Base-by-base conservation (phyloP, 257 asterid species). In the Leptodermis oblonga region DNA sequence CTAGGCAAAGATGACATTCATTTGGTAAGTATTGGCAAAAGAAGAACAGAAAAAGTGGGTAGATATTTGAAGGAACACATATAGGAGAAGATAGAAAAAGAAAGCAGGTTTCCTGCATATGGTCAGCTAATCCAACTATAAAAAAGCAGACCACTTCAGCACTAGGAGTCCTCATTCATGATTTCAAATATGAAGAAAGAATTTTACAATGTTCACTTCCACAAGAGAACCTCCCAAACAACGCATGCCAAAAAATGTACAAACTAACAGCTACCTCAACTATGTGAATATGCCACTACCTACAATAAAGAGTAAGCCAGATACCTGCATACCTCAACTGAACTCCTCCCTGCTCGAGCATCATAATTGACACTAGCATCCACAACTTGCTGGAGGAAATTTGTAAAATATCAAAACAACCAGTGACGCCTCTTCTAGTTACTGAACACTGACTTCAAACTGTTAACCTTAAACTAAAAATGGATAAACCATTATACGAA, bases 261-360 rank as follows among this genome's bases (percentile, higher is more conserved):
- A 22, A 46, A 28, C 60, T 23, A 25, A 6, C 51, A 34, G 51
- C 53, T 49, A 45, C n/a, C 33, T 31, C 62, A 46, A 23, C 13
- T 15, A 33, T n/a, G 39, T 46, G 34, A 2, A 5, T 42, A 37
- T 26, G 15, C 14, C 42, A 26, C 46, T 12, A 65, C 58, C 17
- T 11, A 74, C 1, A 74, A n/a, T 33, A 37, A 37, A 46, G 68
- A 33, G 10, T 18, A 26, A 10, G 23, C 36, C 48, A 52, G 62
- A 48, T 33, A 69, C 55, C 56, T 60, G 7, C 68, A 67, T 77
- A 88, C 97, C 96, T 90, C 96, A 25, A 73, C 88, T 0, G 89
- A 88, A 83, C 97, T 88, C 80, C 76, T 87, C 76, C 90, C 90
- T 81, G 88, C 96, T 76, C 95, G 92, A 71, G 90, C 89, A 74